Evolutionary conservation across 148 eudicot genomes (phyloP), one percentile per base, ranked within the genome.

Genomic region (Rhododendron ferrugineum): DNA sequence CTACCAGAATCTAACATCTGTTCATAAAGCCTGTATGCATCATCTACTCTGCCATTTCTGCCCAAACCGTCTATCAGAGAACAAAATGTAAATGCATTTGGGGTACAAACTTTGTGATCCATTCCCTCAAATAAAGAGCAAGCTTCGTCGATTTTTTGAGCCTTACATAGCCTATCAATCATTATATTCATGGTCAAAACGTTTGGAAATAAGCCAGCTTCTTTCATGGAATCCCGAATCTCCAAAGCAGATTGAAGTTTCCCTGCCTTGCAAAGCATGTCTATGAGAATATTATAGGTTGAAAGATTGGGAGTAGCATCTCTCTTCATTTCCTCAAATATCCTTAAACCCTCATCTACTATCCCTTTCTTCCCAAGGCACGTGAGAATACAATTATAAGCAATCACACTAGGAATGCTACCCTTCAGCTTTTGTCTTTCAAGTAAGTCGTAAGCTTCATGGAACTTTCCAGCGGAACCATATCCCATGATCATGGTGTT

Each of bases 401-500:
- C 97, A 83, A 97, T 92, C 76, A 97, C 98, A 90, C 93, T 94
- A 5, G 98, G 96, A 70, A 97, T 94, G 42, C 94, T 94, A 52
- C 98, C 98, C 88, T 89, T 97, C 83, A 79, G 88, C 81, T 89
- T 97, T 92, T 97, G 99, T 83, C 93, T 93, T 84, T 97, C 98
- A 3, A 97, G 95, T 84, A 95, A 91, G 64, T 73, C 82, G 82
- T 91, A 95, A 6, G 98, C 98, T 88, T 97, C 94, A 68, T 92
- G 90, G 81, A 97, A 97, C 88, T 84, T 95, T 81, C 99, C 99
- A 70, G 91, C 93, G 16, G 92, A 90, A 66, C 98, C 99, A 86
- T 95, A 97, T 44, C 98, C 99, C 99, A 97, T 97, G 72, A 97
- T 93, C 98, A 97, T 93, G 40, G 99, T 97, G 90, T 88, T 95